Percentiles rank a stretch among this genome's conserved stretches.
Conservation (phyloP, 1,139 yeast species). For the Yamadazyma dushanensis region DNA sequence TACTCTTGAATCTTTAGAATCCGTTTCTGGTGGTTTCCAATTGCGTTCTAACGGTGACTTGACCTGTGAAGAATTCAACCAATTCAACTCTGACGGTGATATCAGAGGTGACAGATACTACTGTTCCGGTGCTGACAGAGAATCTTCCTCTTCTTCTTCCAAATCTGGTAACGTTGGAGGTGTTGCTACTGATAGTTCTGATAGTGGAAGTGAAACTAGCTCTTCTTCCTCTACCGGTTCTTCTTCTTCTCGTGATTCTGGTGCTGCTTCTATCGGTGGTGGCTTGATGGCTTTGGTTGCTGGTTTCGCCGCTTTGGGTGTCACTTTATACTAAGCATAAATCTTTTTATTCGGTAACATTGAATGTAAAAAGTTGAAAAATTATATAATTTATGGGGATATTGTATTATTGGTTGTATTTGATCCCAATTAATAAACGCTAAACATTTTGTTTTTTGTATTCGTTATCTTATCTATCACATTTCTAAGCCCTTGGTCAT, state of each 20-base stretch:
- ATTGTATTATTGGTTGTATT: constrained; percentile 7
- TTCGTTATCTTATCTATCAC: not conserved
- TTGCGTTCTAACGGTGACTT: constrained; percentile 75
- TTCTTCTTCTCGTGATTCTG: constrained; percentile 25
- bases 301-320: constrained; percentile 61
- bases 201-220: constrained; percentile 13
- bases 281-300: constrained; percentile 54
- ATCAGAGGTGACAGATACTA: constrained; percentile 87
- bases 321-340: constrained; percentile 54
- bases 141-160: constrained; percentile 46
- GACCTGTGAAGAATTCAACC: constrained; percentile 76
- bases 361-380: constrained; percentile 1
- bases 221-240: constrained; percentile 27
- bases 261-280: constrained; percentile 33
- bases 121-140: constrained; percentile 68
- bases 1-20: constrained; percentile 65
- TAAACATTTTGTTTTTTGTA: not conserved
- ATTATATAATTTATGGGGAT: constrained; percentile 3
- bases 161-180: constrained; percentile 30
- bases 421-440: constrained; percentile 5
- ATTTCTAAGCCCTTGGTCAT: no score
- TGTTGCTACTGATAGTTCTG: constrained; percentile 28
- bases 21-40: constrained; percentile 90
- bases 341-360: not conserved
- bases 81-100: constrained; percentile 67